A percentile compares a stretch with the other conserved stretches of the same genome.
Conservation (phyloP, 108 stramenopile species). For the Pseudonitzschia multistriata region DNA sequence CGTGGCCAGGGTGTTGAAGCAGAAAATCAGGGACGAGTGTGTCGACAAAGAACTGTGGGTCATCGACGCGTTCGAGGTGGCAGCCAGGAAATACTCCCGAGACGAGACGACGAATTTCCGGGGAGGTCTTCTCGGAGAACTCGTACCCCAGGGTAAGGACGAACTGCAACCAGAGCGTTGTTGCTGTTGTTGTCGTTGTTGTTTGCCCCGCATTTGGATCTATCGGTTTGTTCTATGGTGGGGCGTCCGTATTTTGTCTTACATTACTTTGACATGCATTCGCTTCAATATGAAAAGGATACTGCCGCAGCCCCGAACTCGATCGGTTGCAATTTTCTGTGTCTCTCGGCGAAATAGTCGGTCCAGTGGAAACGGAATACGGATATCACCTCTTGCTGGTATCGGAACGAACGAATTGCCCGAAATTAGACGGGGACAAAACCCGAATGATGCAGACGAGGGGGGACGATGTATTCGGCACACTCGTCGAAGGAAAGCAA, state of each 20-base stretch:
- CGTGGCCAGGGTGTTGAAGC: slow-evolving; percentile 49
- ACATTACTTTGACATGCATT: background rate
- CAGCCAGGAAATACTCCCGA: slow-evolving; percentile 49
- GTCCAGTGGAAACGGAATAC: slow-evolving; percentile 58
- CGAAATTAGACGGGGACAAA: slow-evolving; percentile 55
- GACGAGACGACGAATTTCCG: slow-evolving; percentile 53
- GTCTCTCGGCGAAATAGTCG: slow-evolving; percentile 41
- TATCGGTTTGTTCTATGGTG: background rate
- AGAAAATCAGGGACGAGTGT: slow-evolving; percentile 45
- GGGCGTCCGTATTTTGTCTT: too few relatives aligned
- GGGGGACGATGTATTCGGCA: slow-evolving; percentile 29
- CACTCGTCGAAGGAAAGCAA: slow-evolving; percentile 13
- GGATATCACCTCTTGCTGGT: slow-evolving; percentile 63
- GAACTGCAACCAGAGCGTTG: background rate
- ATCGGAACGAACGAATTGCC: slow-evolving; percentile 66
- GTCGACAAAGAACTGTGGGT: slow-evolving; percentile 39
- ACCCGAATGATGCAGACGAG: slow-evolving; percentile 39
- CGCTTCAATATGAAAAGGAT: slow-evolving; percentile 19
- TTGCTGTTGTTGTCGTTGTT: background rate
- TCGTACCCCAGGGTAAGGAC: slow-evolving; percentile 43
- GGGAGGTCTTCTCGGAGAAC: slow-evolving; percentile 52
- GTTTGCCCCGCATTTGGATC: too few relatives aligned
- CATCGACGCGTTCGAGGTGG: slow-evolving; percentile 55
- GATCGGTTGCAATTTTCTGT: slow-evolving; percentile 54
- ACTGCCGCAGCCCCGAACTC: slow-evolving; percentile 45